Percentiles rank a stretch among this genome's conserved stretches.
Evolutionary conservation across 2,329 filamentous ascomycete species (phyloP).

Genomic region (Aspergillus fischeri): DNA sequence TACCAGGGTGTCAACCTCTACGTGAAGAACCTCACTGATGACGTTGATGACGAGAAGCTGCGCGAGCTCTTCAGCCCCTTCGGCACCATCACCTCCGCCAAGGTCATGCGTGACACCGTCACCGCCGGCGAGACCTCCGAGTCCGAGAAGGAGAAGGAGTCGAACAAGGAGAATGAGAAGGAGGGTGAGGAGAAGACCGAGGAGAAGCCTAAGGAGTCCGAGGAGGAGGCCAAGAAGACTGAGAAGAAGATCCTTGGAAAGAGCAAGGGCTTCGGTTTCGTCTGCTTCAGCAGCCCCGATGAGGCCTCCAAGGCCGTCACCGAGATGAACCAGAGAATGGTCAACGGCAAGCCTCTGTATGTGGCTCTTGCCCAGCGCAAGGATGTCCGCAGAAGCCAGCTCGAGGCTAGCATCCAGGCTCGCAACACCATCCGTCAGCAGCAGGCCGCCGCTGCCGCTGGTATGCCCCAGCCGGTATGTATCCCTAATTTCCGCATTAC

Average conservation of each 20-base stretch:
- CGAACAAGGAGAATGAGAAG: slow-evolving; percentile 39
- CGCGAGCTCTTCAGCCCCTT: slow-evolving; percentile 88
- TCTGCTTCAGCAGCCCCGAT: slow-evolving; percentile 99
- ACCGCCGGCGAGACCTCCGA: slow-evolving; percentile 42
- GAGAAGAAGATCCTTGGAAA: slow-evolving; percentile 74
- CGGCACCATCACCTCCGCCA: slow-evolving; percentile 94
- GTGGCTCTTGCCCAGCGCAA: slow-evolving; percentile 98
- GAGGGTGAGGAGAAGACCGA: slow-evolving; percentile 47
- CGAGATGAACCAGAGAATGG: slow-evolving; percentile 99
- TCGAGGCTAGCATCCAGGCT: slow-evolving; percentile 98
- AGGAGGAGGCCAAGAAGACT: slow-evolving; percentile 53
- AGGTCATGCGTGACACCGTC: slow-evolving; percentile 90
- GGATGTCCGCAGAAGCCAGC: slow-evolving; percentile 98
- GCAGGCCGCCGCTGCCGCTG: slow-evolving; percentile 86
- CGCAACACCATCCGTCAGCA: slow-evolving; percentile 98
- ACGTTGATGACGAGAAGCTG: slow-evolving; percentile 96
- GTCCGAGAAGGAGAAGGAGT: slow-evolving; percentile 43
- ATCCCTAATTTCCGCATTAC: neutral
- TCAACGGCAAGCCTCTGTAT: slow-evolving; percentile 93
- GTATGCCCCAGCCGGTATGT: slow-evolving; percentile 65
- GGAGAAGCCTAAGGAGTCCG: slow-evolving; percentile 34
- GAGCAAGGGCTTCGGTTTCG: slow-evolving; percentile 99
- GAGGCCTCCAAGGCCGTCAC: slow-evolving; percentile 98
- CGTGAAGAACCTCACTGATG: slow-evolving; percentile 98
- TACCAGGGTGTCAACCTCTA: slow-evolving; percentile 99